Evolutionary conservation across 805 yeast species (phyloP), one percentile per base, ranked within the genome.

Genomic region (Saccharomycopsis olivae): DNA sequence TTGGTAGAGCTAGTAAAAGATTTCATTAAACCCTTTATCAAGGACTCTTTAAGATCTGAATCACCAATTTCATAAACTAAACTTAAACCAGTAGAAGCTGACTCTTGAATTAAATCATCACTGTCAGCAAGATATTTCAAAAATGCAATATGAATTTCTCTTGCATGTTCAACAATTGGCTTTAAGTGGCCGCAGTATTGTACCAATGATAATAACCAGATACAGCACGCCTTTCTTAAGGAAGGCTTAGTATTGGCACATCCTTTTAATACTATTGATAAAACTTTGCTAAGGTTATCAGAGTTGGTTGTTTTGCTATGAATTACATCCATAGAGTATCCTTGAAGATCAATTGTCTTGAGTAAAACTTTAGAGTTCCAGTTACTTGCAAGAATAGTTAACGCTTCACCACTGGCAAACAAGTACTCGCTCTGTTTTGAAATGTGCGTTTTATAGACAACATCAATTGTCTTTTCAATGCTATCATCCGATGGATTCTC

Each of bases 101-200:
- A 72, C 45, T 89, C 96, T 53, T 89, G 96, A n/a, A 87, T 66
- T 15, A 87, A 58, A 23, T 88, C 96, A 54, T 89, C 96, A 38
- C 78, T 64, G 47, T 82, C 92, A 0, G 84, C 76, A 40, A 89
- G 63, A 52, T 84, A 83, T 44, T 71, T 68, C 82, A 86, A 75
- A 51, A 89, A 88, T 1, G 80, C 61, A 3, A 70, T 53, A 55
- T 89, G 96, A 32, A 87, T 73, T 18, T 70, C 70, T n/a, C 73
- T 60, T 0, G 85, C 64, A 3, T 59, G 60, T 0, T 53, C 58
- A 18, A 53, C 52, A 0, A 80, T 56, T 0, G 53, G 52, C 1
- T 60, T 51, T 11, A 65, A 52, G 23, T 71, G 66, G 3, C 79
- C 75, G 51, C 87, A 77, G 52, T 74, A 83, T 52, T 86, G 94